Evolutionary conservation across 2,329 filamentous ascomycete species (phyloP), one percentile per base, ranked within the genome.

Genomic region (Plectosphaerella sp.): DNA sequence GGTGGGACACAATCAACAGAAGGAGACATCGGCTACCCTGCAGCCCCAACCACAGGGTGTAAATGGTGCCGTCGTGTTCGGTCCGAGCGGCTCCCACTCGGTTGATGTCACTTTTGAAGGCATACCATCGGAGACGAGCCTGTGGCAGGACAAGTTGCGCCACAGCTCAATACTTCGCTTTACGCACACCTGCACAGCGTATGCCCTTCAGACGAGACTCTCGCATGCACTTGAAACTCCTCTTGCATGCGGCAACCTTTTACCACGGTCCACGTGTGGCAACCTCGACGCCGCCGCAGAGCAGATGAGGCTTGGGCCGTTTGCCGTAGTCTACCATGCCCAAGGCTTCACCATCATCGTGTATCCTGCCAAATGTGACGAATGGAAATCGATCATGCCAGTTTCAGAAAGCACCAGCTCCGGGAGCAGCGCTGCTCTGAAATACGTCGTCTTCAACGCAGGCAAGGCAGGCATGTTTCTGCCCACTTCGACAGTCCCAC

Each of bases 371-470:
- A 61, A 59, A 24, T 69, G 68, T 48, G 64, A 68, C 1, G 64
- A 66, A 0, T 76, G 71, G 67, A 59, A 66, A 0, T 76, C 71
- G 67, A 59, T 54, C 18, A 47, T 54, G 5, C 50, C 57, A 4
- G 22, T 48, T 5, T 49, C 62, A 14, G 62, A 58, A 5, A 53
- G 28, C 28, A 33, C 53, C 14, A 54, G 56, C 20, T 54, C 49
- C 33, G 33, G 45, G 3, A 58, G 28, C 37, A 48, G 22, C 22
- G 22, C 55, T 25, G 25, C 55, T 2, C 60, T 78, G n/a, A 61
- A 58, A 4, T 75, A 73, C 54, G 52, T 64, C 7, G 61, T 76
- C 4, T 74, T 75, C 58, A 56, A 59, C 39, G 65, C 70, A 11
- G 51, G 48, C 14, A 33, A 33, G 11, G 28, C 28, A 33, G 28